Conservation (phyloP, 176 grass and related monocot genomes). For the Otatea glauca region DNA sequence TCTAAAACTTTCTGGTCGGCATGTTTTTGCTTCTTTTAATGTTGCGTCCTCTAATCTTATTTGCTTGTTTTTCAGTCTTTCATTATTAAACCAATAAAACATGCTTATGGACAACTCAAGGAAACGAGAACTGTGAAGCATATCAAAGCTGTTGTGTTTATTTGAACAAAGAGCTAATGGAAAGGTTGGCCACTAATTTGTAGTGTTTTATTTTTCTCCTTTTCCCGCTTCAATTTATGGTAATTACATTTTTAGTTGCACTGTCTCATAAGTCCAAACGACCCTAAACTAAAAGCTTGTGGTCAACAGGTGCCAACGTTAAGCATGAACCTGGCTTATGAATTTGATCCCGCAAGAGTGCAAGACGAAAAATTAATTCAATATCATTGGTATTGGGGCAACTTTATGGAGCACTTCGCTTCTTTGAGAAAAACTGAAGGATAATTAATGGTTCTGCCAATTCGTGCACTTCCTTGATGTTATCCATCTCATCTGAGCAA, state of each 20-base stretch:
- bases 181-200: conserved; percentile 19
- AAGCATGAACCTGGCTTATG: not conserved
- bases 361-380: not conserved
- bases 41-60: conserved; percentile 2
- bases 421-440: not conserved
- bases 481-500: not conserved
- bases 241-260: not conserved
- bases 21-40: not conserved
- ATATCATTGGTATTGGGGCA: not conserved
- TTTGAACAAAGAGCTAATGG: not conserved
- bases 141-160: not conserved
- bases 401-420: not conserved
- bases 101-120: conserved; percentile 31
- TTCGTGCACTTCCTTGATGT: not conserved
- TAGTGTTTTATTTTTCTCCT: conserved; percentile 1
- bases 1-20: not conserved
- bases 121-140: conserved; percentile 11
- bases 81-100: conserved; percentile 15
- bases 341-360: not conserved
- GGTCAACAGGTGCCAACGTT: not conserved
- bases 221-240: not conserved
- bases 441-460: no score
- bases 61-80: conserved; percentile 45
- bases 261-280: not conserved
- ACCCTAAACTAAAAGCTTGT: not conserved